These are phyloP conservation scores for Auriscalpium orientale DNA, from an alignment of 768 basidiomycete species.

Conservation along the genomic window DNA sequence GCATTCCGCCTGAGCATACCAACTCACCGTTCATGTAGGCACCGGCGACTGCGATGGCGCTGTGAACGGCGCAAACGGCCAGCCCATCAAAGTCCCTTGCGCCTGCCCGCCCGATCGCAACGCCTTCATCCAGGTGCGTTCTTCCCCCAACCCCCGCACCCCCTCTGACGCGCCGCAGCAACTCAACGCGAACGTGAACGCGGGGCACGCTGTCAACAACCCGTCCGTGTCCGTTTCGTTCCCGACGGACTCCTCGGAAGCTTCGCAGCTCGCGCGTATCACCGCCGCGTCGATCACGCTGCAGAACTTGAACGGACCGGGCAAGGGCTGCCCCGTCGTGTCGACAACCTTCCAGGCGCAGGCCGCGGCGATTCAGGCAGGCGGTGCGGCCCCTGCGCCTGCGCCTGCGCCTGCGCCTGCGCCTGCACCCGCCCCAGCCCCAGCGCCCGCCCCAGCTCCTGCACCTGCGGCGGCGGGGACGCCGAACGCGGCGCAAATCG, in stretches of 20 bases:
- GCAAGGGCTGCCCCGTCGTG: slow-evolving; percentile 17
- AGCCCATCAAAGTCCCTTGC: slow-evolving; percentile 32
- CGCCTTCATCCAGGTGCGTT: slow-evolving; percentile 24
- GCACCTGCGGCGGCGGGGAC: not conserved
- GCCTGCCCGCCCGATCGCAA: slow-evolving; percentile 28
- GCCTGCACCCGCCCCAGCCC: not conserved
- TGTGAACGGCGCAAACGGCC: slow-evolving; percentile 23
- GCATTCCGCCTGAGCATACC: not conserved
- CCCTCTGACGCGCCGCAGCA: not conserved
- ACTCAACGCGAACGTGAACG: slow-evolving; percentile 22
- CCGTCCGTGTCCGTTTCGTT: slow-evolving; percentile 17
- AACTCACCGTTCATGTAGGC: slow-evolving; percentile 7
- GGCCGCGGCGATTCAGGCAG: not conserved
- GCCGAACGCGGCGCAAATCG: not conserved
- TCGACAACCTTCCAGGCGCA: slow-evolving; percentile 13
- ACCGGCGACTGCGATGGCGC: slow-evolving; percentile 31
- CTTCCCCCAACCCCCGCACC: not conserved
- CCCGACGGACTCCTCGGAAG: slow-evolving; percentile 17
- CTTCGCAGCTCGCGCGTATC: slow-evolving; percentile 15
- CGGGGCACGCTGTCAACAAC: slow-evolving; percentile 25
- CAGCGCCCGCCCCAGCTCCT: not conserved
- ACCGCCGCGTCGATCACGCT: slow-evolving; percentile 17
- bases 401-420: not conserved
- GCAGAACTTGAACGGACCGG: slow-evolving; percentile 21
- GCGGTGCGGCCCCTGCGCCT: not conserved